Evolutionary conservation across 306 rosid genomes (phyloP), one percentile per base, ranked within the genome.

Genomic region (Arachis stenosperma): DNA sequence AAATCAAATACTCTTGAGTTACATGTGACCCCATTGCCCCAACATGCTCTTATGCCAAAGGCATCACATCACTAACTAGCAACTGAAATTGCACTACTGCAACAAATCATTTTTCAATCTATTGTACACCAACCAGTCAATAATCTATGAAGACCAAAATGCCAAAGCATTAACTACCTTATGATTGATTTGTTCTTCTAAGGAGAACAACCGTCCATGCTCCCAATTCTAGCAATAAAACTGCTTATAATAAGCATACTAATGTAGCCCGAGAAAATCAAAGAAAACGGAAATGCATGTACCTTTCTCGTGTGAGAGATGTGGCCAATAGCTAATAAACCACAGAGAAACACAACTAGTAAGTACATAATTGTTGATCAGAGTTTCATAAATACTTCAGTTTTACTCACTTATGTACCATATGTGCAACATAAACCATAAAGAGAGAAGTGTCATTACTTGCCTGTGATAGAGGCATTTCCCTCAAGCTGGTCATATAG

Each of bases 131-230:
- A 37, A 61, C 54, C 61, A 50, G 56, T 41, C 33, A 57, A 65
- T n/a, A 53, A 66, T 42, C 69, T 72, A 46, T 33, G 50, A 65
- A 60, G 47, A 70, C 59, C 57, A 53, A 55, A 75, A 56, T 48
- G 36, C 13, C 10, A 15, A 58, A 58, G 73, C 82, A 67, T 51
- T 48, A 46, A 62, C 73, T 75, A 91, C 97, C 98, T 94, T 94
- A 27, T 90, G 93, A 83, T 88, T 76, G 6, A 87, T 91, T 79
- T 94, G 99, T 61, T 89, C 97, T 75, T 90, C 85, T 83, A 94
- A 84, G 39, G 99, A 89, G 76, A 94, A 91, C 76, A 94, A 33
- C 79, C 77, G 82, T 29, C 97, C 95, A 50, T 78, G 84, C 82
- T 89, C 97, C 95, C 89, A 89, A 80, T 91, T 48, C 99, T 94